phyloP scores from a whole-genome alignment of 768 basidiomycete genomes.

The Podaxis mareebaensis region DNA sequence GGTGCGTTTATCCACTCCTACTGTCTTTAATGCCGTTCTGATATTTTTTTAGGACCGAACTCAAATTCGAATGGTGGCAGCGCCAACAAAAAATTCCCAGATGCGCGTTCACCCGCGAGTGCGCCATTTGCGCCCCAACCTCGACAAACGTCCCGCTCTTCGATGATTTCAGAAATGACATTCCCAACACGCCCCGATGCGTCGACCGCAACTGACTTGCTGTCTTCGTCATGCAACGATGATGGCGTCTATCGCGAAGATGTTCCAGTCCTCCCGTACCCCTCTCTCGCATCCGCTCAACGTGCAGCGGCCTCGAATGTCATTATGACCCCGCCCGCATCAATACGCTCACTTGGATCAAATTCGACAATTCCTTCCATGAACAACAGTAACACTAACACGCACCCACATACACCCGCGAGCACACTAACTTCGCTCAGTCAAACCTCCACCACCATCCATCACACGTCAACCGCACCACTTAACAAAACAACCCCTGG shows the following conservation, averaged over 20 bases:
- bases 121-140: slow-evolving; percentile 51
- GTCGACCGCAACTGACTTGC: slow-evolving; percentile 74
- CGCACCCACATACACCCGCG: not conserved
- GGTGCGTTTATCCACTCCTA: slow-evolving; percentile 39
- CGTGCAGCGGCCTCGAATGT: slow-evolving; percentile 34
- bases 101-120: slow-evolving; percentile 35
- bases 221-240: slow-evolving; percentile 35
- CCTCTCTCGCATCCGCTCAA: slow-evolving; percentile 54
- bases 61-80: slow-evolving; percentile 20
- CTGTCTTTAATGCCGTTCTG: slow-evolving; percentile 5
- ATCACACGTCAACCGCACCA: not conserved
- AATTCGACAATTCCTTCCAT: slow-evolving; percentile 31
- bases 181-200: slow-evolving; percentile 84
- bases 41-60: slow-evolving; percentile 28
- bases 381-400: slow-evolving; percentile 33
- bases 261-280: slow-evolving; percentile 73
- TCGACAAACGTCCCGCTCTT: slow-evolving; percentile 70
- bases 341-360: slow-evolving; percentile 49
- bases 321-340: slow-evolving; percentile 42
- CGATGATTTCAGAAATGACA: slow-evolving; percentile 73
- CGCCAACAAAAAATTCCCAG: slow-evolving; percentile 2
- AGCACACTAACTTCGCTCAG: slow-evolving; percentile 3
- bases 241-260: slow-evolving; percentile 54
- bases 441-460: slow-evolving; percentile 1
- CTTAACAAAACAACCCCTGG: not conserved